These are phyloP conservation scores for Mucor lusitanicus DNA, from an alignment of 371 early-diverging fungal species.

Conservation along the genomic window DNA sequence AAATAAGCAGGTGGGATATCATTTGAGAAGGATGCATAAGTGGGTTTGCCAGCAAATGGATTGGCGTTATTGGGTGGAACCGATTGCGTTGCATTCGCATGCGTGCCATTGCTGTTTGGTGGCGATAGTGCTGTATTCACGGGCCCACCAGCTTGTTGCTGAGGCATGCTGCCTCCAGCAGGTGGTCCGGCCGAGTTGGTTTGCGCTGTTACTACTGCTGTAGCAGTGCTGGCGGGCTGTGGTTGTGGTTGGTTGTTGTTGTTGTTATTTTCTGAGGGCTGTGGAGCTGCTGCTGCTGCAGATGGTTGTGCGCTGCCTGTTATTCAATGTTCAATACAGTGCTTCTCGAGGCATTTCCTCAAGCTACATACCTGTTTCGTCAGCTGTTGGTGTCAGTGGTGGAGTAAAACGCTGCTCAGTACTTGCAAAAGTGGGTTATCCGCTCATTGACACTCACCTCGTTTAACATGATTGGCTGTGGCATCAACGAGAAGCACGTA, in stretches of 20 bases:
- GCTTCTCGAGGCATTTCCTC: not conserved
- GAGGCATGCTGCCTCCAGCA: slow-evolving; percentile 3
- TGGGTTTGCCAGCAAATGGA: slow-evolving; percentile 44
- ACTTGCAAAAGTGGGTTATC: not conserved
- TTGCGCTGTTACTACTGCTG: slow-evolving; percentile 17
- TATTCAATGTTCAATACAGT: not conserved
- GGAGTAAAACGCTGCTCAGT: too few species aligned
- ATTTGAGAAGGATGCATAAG: slow-evolving; percentile 37
- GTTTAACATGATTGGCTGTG: not conserved
- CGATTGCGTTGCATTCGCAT: slow-evolving; percentile 33
- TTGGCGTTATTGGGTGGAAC: slow-evolving; percentile 27
- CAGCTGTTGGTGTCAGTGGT: slow-evolving; percentile 7
- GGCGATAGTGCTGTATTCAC: slow-evolving; percentile 15
- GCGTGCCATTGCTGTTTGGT: slow-evolving; percentile 20
- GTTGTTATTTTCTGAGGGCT: slow-evolving; percentile 1
- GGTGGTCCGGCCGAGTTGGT: slow-evolving; percentile 12
- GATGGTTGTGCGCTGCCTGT: slow-evolving; percentile 6
- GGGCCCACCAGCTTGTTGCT: slow-evolving; percentile 14
- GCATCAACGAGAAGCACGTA: slow-evolving; percentile 1
- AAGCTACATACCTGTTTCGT: slow-evolving; percentile 22
- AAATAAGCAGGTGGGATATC: slow-evolving; percentile 48
- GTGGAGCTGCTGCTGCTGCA: not conserved
- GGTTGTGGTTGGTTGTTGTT: slow-evolving; percentile 6
- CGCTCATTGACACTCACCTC: slow-evolving; percentile 2
- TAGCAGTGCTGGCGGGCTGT: slow-evolving; percentile 14